Conservation (phyloP, 1,139 yeast genomes). For the Debaryomyces coudertii region DNA sequence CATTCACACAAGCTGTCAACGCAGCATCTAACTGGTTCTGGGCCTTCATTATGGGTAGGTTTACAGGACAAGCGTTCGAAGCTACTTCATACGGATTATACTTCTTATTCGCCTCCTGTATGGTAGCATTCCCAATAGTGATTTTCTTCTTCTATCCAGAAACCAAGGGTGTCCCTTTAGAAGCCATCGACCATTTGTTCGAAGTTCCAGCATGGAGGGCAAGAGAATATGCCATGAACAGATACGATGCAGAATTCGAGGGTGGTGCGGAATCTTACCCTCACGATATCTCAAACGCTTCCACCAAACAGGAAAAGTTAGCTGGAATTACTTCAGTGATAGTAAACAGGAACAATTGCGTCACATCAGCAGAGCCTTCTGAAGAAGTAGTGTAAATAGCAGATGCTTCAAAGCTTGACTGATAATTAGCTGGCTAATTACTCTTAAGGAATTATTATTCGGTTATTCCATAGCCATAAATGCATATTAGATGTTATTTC, state of each 20-base stretch:
- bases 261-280: not conserved
- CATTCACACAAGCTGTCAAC: conserved; percentile 47
- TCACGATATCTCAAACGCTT: not conserved
- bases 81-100: conserved; percentile 48
- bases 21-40: conserved; percentile 53
- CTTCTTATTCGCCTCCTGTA: conserved; percentile 45
- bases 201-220: conserved; percentile 40
- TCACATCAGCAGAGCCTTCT: not conserved
- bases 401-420: not conserved
- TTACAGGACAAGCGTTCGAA: conserved; percentile 45
- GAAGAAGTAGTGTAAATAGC: not conserved
- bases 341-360: not conserved
- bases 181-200: conserved; percentile 46
- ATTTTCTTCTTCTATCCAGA: conserved; percentile 47
- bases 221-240: conserved; percentile 25
- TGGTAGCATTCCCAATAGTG: conserved; percentile 36
- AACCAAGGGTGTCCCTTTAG: conserved; percentile 48
- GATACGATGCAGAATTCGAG: conserved; percentile 22
- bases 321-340: not conserved
- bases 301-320: not conserved
- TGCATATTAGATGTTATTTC: not conserved
- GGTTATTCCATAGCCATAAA: not conserved
- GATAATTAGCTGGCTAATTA: conserved; percentile 2
- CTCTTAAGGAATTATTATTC: not conserved
- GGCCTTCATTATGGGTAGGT: conserved; percentile 52